These are phyloP conservation scores for Lophiostoma macrostomum DNA, from an alignment of 495 filamentous ascomycete species.

Conservation along the genomic window DNA sequence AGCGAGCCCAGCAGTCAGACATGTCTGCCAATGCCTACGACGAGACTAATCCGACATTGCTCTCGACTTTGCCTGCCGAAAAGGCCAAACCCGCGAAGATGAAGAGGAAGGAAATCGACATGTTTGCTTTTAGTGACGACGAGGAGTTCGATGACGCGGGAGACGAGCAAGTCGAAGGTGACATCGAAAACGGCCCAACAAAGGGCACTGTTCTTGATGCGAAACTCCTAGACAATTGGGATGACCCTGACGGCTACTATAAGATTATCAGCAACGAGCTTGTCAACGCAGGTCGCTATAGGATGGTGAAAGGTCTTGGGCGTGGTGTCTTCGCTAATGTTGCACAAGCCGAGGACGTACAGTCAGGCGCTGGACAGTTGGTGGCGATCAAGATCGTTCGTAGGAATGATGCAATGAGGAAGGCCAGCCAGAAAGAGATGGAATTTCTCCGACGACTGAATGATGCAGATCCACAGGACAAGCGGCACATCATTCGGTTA, in stretches of 20 bases:
- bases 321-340: constrained; percentile 96
- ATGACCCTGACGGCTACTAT: constrained; percentile 93
- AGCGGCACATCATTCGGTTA: constrained; percentile 87
- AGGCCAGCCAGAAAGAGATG: constrained; percentile 84
- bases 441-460: constrained; percentile 81
- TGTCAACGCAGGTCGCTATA: constrained; percentile 83
- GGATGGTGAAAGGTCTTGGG: constrained; percentile 81
- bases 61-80: constrained; percentile 48
- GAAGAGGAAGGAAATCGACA: constrained; percentile 72
- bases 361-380: constrained; percentile 48
- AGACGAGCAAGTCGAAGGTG: constrained; percentile 56
- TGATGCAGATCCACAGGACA: constrained; percentile 80
- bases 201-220: constrained; percentile 41
- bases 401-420: constrained; percentile 49
- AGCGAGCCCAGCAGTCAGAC: constrained; percentile 55
- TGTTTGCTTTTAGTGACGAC: constrained; percentile 90
- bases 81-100: constrained; percentile 38
- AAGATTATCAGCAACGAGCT: constrained; percentile 86
- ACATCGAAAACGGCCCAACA: constrained; percentile 44
- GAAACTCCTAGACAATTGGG: constrained; percentile 88
- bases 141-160: constrained; percentile 96
- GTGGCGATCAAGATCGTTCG: constrained; percentile 39
- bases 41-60: constrained; percentile 56
- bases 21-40: constrained; percentile 60
- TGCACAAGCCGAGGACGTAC: constrained; percentile 81